Conservation (phyloP, 2,329 filamentous ascomycete genomes). For the Colletotrichum theobromicola region DNA sequence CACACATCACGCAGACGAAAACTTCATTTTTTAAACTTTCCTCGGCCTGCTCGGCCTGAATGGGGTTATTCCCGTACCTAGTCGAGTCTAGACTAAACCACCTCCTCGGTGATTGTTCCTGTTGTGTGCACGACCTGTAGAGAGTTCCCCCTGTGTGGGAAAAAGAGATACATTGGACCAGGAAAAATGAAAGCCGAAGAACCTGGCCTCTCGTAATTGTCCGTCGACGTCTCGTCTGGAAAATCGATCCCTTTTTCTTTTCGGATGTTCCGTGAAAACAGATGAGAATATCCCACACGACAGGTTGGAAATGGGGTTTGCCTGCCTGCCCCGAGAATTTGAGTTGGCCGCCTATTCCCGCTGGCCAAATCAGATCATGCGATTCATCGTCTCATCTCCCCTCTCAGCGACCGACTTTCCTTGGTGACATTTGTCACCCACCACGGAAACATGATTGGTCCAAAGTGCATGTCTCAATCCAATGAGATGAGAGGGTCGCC, state of each 20-base stretch:
- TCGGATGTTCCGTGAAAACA: conserved; percentile 9
- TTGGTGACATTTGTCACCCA: neutral
- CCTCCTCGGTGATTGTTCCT: neutral
- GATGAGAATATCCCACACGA: conserved; percentile 2
- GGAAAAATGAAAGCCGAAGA: neutral
- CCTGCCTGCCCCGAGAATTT: conserved; percentile 13
- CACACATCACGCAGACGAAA: neutral
- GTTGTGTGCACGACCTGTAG: conserved; percentile 3
- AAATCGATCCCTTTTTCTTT: conserved; percentile 3
- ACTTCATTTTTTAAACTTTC: neutral
- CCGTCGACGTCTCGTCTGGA: conserved; percentile 10
- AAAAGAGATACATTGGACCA: neutral
- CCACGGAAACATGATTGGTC: neutral
- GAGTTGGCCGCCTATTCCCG: conserved; percentile 15
- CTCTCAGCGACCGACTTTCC: neutral
- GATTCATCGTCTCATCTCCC: conserved; percentile 17
- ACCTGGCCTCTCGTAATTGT: neutral
- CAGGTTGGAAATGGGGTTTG: conserved; percentile 17
- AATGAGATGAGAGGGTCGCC: conserved; percentile 1
- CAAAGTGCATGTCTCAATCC: conserved; percentile 5
- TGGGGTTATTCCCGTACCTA: conserved; percentile 7
- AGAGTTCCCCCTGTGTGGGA: neutral
- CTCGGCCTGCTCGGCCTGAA: conserved; percentile 9
- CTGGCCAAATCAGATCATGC: conserved; percentile 18
- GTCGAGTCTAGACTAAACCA: neutral